Percentiles rank a stretch among this genome's conserved stretches.
These are phyloP conservation scores for Gardenia jasminoides DNA, from an alignment of 257 asterid species.

Conservation along the genomic window DNA sequence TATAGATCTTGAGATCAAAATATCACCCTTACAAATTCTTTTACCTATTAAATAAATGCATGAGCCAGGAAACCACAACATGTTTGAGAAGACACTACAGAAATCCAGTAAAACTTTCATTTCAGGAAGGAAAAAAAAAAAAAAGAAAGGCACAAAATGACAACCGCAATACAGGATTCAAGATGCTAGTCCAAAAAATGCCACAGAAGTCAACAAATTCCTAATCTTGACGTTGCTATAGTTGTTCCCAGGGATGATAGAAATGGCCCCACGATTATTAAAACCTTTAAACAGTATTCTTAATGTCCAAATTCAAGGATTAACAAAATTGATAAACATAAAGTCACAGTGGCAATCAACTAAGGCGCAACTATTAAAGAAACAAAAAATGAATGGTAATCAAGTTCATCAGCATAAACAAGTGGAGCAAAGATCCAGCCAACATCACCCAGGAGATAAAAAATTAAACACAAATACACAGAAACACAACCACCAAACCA, in stretches of 20 bases:
- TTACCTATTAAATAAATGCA: neutral
- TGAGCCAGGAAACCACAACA: neutral
- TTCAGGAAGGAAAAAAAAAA: too few species aligned
- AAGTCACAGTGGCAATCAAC: neutral
- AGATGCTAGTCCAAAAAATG: neutral
- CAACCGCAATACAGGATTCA: neutral
- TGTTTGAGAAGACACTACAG: neutral
- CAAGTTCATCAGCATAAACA: neutral
- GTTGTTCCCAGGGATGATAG: neutral
- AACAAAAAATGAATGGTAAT: neutral
- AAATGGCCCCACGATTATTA: neutral
- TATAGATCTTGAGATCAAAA: neutral
- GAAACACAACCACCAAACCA: neutral
- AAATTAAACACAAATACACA: neutral
- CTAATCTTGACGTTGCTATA: neutral
- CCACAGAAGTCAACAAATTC: neutral
- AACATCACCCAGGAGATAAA: neutral
- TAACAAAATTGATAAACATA: neutral
- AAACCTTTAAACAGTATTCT: neutral
- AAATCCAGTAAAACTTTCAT: constrained; percentile 5
- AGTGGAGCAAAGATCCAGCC: neutral
- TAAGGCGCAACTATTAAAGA: neutral
- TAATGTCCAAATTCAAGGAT: neutral
- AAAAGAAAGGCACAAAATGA: neutral
- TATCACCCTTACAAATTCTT: neutral